Evolutionary conservation across 1,139 yeast species (phyloP), one percentile per base, ranked within the genome.

Genomic region (Taphrina flavorubra): DNA sequence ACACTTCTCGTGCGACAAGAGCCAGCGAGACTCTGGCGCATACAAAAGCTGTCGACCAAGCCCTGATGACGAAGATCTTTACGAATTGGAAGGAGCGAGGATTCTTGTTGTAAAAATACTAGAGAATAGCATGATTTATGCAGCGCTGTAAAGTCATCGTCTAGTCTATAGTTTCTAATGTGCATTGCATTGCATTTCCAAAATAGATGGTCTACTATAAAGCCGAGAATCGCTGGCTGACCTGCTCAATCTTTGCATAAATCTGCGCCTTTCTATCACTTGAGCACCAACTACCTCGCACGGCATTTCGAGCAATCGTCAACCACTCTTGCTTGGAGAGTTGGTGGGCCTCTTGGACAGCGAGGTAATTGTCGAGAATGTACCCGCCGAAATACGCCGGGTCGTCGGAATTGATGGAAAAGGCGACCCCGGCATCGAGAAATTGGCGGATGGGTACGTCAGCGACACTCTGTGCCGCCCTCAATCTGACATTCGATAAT

Each of bases 351-450:
- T 71, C 70, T 85, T 88, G 89, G 37, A 89, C 89, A 51, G 83
- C 84, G 40, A 83, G 75, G 77, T 88, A 89, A 77, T 89, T 89
- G 74, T 89, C 94, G 72, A 89, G 79, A 71, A 89, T 86, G 78
- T 89, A 89, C 11, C 92, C 94, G 63, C 94, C 95, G 75, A 89
- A 89, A 77, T 89, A 89, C 2, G 95, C 94, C 44, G 96, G 96
- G 77, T 89, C 96, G 76, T 89, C 95, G 0, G 92, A 87, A 77
- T 89, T 89, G 75, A 89, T 81, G 56, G 91, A 86, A 76, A 89
- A 88, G 42, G 89, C 87, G n/a, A 89, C 87, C 70, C 84, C 82
- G 51, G 81, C 80, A 7, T 87, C 88, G 63, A 89, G 77, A 72
- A 87, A 85, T 72, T 80, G 78, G 53, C 81, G 80, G 71, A 89